Evolutionary conservation across 1,284 basidiomycete genomes (phyloP).

Genomic region (Cutaneotrichosporon cutaneum): DNA sequence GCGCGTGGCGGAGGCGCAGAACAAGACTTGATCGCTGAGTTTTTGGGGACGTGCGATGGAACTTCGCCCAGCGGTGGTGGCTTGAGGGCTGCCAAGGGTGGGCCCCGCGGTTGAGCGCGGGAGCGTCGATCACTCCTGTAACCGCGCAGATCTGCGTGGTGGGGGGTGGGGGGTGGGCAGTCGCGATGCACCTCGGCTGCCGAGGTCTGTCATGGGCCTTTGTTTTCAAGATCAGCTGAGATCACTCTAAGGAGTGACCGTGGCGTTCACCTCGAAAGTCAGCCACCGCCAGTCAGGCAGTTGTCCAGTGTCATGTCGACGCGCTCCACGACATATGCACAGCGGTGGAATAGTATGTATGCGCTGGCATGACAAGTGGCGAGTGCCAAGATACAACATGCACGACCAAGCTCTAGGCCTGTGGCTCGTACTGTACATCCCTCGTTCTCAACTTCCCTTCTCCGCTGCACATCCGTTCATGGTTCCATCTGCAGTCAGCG

Average conservation of each 20-base stretch:
- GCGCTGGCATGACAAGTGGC: background rate
- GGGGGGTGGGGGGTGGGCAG: background rate
- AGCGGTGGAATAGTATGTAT: background rate
- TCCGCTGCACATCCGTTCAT: background rate
- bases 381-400: conserved; percentile 1
- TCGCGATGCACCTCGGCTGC: background rate
- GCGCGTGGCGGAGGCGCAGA: too few relatives aligned
- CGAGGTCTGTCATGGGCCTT: too few relatives aligned
- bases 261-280: too few relatives aligned
- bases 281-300: background rate
- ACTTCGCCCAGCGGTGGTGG: too few relatives aligned
- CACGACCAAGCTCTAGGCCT: background rate
- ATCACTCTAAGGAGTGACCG: too few relatives aligned
- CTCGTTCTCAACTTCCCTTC: background rate
- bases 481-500: conserved; percentile 5
- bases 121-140: too few relatives aligned
- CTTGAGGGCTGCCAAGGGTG: too few relatives aligned
- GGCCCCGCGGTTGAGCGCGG: too few relatives aligned
- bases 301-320: background rate
- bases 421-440: background rate
- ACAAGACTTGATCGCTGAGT: too few relatives aligned
- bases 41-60: too few relatives aligned
- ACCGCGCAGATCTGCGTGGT: background rate
- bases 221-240: background rate
- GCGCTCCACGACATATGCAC: too few relatives aligned